Base-by-base conservation (phyloP, 2,329 filamentous ascomycete genomes). In the Albifimbria verrucaria region DNA sequence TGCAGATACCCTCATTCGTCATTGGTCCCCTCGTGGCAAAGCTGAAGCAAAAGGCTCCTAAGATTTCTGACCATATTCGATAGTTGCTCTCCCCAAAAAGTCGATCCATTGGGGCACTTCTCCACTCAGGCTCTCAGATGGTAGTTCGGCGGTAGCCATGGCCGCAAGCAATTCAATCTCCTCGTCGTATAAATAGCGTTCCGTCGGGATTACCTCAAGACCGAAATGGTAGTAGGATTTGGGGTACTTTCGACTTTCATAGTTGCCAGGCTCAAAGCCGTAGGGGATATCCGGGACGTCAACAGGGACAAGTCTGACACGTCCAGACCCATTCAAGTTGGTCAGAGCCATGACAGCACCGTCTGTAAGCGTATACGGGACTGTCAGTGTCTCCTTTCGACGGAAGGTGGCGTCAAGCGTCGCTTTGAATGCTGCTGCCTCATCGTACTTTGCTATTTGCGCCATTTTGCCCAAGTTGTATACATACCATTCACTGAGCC, bases 81-180 rank as follows among this genome's bases (percentile, higher is more conserved):
- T 66, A 67, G 55, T 89, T 78, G 1, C 81, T 61, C 6, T 78
- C 72, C 7, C 82, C 85, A 87, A 82, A 55, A 92, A 84, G 65
- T 88, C 86, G 50, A 83, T 80, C 89, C 89, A 92, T 50, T 90
- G 78, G 0, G 89, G 89, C 4, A 90, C 72, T 42, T 82, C 79
- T 11, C 76, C 74, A 4, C 61, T 62, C 2, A 72, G 68, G 1
- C 77, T 74, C 15, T 65, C 55, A 0, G 62, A 64, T 0, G 80
- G 80, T 1, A 82, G 70, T 1, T 73, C 73, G 23, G 67, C 62
- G 2, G 56, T 50, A 7, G 59, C 59, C 7, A 73, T 68, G 17
- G 66, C 64, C 3, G 69, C 56, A 2, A 80, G 61, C 3, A 78
- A 65, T 5, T 72, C 65, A 42, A 80, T 73, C 1, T 78, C 71